Evolutionary conservation across 2,329 filamentous ascomycete species (phyloP), one percentile per base, ranked within the genome.

Genomic region (Colletotrichum graminicola): DNA sequence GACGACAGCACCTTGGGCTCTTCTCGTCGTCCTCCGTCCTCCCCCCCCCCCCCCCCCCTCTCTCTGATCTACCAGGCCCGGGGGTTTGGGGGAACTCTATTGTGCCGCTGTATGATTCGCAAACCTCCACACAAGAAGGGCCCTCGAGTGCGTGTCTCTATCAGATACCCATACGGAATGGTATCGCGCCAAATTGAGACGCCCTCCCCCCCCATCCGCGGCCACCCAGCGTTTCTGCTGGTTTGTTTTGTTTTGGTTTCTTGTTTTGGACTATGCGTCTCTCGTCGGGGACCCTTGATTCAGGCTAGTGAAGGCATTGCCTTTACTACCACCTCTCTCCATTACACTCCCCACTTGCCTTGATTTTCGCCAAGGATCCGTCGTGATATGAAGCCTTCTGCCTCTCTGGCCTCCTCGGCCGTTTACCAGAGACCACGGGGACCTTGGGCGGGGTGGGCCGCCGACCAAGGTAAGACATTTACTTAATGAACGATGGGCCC

Each of bases 341-440:
- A n/a, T n/a, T n/a, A 23, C 23, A 41, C 23, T 16, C 14, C 23
- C 23, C 49, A 51, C 41, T 4, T n/a, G 12, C 12, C 18, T 21
- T 18, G 43, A 18, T 6, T 14, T 26, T 10, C 18, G 51, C 18
- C 29, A 6, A 23, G 32, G 45, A 23, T 55, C 11, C 11, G 64
- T 60, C 55, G 66, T 54, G 54, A 55, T 66, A 60, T 45, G 47
- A 66, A 55, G 62, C 55, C 59, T 54, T 34, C 39, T 34, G 54
- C 36, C 36, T 65, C 41, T 52, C 23, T 26, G 62, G 39, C 51
- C 23, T 55, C 36, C 16, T 26, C 18, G 49, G 8, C 26, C 0
- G 18, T 54, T 6, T 45, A 21, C 56, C 14, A 41, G 41, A 60
- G 41, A 34, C 32, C 12, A 60, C n/a, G 41, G 57, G 57, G 39